These are phyloP conservation scores for Pseudopyricularia cyperi DNA, from an alignment of 2,329 filamentous ascomycete species.

Conservation along the genomic window DNA sequence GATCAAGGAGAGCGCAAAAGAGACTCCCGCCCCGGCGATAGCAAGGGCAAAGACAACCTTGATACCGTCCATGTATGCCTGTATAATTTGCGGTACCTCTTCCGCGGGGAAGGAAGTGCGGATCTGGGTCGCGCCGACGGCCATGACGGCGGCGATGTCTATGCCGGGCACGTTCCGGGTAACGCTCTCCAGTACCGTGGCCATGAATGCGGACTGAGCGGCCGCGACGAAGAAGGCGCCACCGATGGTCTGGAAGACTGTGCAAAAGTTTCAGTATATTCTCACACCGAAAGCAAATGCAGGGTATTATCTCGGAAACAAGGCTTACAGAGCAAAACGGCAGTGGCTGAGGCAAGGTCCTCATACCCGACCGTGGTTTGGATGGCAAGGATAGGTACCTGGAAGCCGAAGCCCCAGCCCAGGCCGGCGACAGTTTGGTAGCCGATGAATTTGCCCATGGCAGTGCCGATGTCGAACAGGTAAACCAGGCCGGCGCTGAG, in stretches of 20 bases:
- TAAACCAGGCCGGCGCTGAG: slow-evolving; percentile 51
- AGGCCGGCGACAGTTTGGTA: slow-evolving; percentile 52
- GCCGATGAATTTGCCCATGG: slow-evolving; percentile 34
- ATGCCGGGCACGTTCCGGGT: slow-evolving; percentile 3
- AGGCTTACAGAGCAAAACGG: slow-evolving; percentile 22
- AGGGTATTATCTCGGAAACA: not conserved
- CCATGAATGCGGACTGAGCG: slow-evolving; percentile 55
- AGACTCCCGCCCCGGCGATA: slow-evolving; percentile 5
- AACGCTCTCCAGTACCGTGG: slow-evolving; percentile 33
- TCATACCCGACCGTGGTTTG: slow-evolving; percentile 21
- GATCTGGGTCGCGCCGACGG: slow-evolving; percentile 5
- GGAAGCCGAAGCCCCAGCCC: slow-evolving; percentile 34
- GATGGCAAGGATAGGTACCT: slow-evolving; percentile 29
- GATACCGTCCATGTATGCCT: slow-evolving; percentile 38
- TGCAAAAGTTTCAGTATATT: not conserved
- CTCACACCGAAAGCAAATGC: not conserved
- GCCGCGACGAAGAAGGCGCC: slow-evolving; percentile 41
- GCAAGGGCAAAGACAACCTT: slow-evolving; percentile 13
- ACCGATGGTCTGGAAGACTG: slow-evolving; percentile 27
- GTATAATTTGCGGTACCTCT: slow-evolving; percentile 34
- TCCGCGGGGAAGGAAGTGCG: slow-evolving; percentile 24
- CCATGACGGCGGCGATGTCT: slow-evolving; percentile 5
- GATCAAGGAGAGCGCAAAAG: slow-evolving; percentile 16
- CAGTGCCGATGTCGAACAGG: slow-evolving; percentile 1
- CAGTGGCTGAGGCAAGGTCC: not conserved